Evolutionary conservation across 2,329 filamentous ascomycete species (phyloP).

Genomic region (Stylonectria norvegica): DNA sequence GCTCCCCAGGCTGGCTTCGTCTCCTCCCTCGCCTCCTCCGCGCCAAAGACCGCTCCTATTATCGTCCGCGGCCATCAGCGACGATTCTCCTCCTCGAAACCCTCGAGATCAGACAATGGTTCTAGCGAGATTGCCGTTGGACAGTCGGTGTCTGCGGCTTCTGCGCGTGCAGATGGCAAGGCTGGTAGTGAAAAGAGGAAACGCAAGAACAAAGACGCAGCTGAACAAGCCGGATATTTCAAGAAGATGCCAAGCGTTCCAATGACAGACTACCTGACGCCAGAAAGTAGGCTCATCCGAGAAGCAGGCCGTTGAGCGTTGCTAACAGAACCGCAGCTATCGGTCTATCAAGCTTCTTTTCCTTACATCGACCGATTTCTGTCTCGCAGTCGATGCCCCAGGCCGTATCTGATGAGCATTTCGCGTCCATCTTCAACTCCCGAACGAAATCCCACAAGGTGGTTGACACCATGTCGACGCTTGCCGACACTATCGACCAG

Average conservation of each 20-base stretch:
- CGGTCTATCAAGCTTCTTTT: slow-evolving; percentile 89
- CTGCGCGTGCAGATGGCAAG: slow-evolving; percentile 41
- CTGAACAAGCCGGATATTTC: slow-evolving; percentile 43
- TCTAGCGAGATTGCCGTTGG: slow-evolving; percentile 48
- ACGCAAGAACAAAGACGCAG: slow-evolving; percentile 54
- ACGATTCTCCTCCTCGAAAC: slow-evolving; percentile 59
- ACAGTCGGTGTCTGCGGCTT: slow-evolving; percentile 46
- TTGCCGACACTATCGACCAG: slow-evolving; percentile 57
- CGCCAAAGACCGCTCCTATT: slow-evolving; percentile 37
- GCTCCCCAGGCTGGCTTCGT: slow-evolving; percentile 44
- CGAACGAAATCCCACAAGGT: slow-evolving; percentile 50
- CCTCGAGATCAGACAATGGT: slow-evolving; percentile 58
- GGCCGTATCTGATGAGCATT: slow-evolving; percentile 67
- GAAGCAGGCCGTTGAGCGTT: not conserved
- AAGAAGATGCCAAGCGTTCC: slow-evolving; percentile 69
- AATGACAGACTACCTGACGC: slow-evolving; percentile 68
- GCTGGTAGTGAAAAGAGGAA: slow-evolving; percentile 51
- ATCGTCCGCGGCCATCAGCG: slow-evolving; percentile 47
- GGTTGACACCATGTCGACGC: slow-evolving; percentile 63
- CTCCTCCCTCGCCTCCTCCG: slow-evolving; percentile 40
- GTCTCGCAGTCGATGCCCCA: slow-evolving; percentile 78
- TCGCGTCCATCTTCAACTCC: slow-evolving; percentile 76
- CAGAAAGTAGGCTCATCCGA: slow-evolving; percentile 51
- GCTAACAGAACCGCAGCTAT: slow-evolving; percentile 58
- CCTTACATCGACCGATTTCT: slow-evolving; percentile 89